Conservation (phyloP, 2,329 filamentous ascomycete genomes). For the Chlorencoelia australis region DNA sequence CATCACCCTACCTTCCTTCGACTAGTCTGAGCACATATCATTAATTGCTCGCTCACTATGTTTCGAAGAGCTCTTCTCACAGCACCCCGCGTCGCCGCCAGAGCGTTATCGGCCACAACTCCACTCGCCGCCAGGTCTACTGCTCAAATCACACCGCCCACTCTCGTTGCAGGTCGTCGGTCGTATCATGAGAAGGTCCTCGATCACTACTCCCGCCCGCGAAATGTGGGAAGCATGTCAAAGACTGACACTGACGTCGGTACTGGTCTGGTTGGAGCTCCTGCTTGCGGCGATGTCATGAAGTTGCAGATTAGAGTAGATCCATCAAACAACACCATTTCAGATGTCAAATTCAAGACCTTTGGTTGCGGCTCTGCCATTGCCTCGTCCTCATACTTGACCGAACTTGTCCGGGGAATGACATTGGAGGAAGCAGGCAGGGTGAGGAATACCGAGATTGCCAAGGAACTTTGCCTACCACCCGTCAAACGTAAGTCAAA, state of each 20-base stretch:
- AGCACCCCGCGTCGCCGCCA: constrained; percentile 22
- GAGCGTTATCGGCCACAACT: constrained; percentile 21
- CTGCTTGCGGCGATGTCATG: constrained; percentile 87
- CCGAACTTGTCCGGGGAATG: constrained; percentile 92
- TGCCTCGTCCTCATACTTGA: constrained; percentile 88
- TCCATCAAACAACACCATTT: constrained; percentile 76
- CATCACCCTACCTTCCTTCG: constrained; percentile 3
- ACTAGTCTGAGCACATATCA: neutral
- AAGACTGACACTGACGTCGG: constrained; percentile 78
- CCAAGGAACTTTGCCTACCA: constrained; percentile 84
- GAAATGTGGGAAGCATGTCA: constrained; percentile 69
- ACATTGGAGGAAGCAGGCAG: constrained; percentile 85
- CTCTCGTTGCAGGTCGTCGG: constrained; percentile 19
- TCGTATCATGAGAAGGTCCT: constrained; percentile 40
- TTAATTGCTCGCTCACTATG: constrained; percentile 17
- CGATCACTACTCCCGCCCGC: constrained; percentile 73
- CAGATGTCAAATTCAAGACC: constrained; percentile 96
- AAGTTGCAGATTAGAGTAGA: constrained; percentile 91
- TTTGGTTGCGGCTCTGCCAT: constrained; percentile 94
- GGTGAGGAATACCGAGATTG: constrained; percentile 96
- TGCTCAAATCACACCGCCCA: constrained; percentile 17
- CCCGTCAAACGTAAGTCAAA: constrained; percentile 68
- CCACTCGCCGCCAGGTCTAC: constrained; percentile 18
- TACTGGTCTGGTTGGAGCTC: constrained; percentile 84
- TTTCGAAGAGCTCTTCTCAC: constrained; percentile 23